These are phyloP conservation scores for Pleurotus platypus DNA, from an alignment of 768 basidiomycete species.

Conservation along the genomic window DNA sequence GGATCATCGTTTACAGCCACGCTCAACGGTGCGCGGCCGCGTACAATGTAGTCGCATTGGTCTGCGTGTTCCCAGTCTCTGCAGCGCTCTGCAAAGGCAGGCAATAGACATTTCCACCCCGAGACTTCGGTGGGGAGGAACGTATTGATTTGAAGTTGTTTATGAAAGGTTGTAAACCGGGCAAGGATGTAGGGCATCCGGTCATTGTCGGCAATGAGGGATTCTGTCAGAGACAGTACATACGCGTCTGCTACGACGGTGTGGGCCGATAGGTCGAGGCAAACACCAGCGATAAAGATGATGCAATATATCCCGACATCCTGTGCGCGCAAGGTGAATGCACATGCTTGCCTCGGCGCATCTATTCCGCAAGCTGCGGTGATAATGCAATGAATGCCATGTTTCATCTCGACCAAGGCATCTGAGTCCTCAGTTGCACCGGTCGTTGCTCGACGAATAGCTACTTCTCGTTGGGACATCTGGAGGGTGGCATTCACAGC, in stretches of 20 bases:
- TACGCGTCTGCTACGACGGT: slow-evolving; percentile 48
- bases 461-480: too few relatives aligned
- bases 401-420: slow-evolving; percentile 9
- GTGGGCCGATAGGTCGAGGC: slow-evolving; percentile 44
- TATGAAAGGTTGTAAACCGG: not conserved
- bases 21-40: slow-evolving; percentile 15
- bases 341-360: slow-evolving; percentile 12
- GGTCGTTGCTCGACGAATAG: too few relatives aligned
- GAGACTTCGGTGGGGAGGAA: slow-evolving; percentile 29
- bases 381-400: slow-evolving; percentile 10
- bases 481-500: too few relatives aligned
- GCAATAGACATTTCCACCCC: slow-evolving; percentile 50
- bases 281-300: slow-evolving; percentile 42
- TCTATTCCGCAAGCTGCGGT: not conserved
- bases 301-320: slow-evolving; percentile 27
- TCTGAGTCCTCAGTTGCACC: not conserved
- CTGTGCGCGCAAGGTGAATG: slow-evolving; percentile 12
- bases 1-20: slow-evolving; percentile 33
- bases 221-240: slow-evolving; percentile 31
- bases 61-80: slow-evolving; percentile 45
- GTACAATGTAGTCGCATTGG: slow-evolving; percentile 42
- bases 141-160: not conserved
- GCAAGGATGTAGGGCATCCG: not conserved
- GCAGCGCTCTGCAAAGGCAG: slow-evolving; percentile 48
- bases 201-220: slow-evolving; percentile 9